Base-by-base conservation (phyloP, 768 basidiomycete species). In the Suillus sp. region DNA sequence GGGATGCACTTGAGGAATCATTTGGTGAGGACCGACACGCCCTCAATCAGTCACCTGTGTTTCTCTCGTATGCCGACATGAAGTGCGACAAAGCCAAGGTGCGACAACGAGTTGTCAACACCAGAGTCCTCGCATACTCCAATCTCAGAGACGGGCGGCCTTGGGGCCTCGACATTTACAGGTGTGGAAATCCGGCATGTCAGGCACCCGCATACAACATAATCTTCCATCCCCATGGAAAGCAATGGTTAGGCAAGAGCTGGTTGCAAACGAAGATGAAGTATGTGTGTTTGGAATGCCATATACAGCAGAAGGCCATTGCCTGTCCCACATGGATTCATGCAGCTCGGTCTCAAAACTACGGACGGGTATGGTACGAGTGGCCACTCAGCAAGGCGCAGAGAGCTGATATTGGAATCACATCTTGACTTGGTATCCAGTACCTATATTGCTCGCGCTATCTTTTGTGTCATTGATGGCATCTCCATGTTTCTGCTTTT, bases 131-230 rank as follows among this genome's bases (percentile, higher is more conserved):
- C 3, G 60, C 60, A 35, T 48, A 35, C 25, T 53, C 60, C 1
- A 61, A 47, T 13, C 60, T 35, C 16, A 55, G 18, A 9, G 40
- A 45, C 25, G 27, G 50, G 7, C 8, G 60, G 11, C 60, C 48
- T 25, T 61, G 45, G 45, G 60, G 60, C 3, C 22, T 61, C 0
- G 60, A 61, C 13, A 51, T 61, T 1, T 61, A 47, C 7, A 34
- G n/a, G 9, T 61, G 60, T 30, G 10, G 9, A n/a, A 45, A n/a
- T 27, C 5, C 2, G 5, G 6, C 0, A 1, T 45, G 45, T 4
- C n/a, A 45, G 1, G 27, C 16, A 8, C 50, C 50, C 30, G 50
- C 50, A 3, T 51, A 51, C 3, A 51, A 51, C 27, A 51, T 51
- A 16, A 30, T 30, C 0, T 59, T 59, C 6, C 25, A 45, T 43